These are phyloP conservation scores for Monilinia aucupariae DNA, from an alignment of 2,329 filamentous ascomycete species.

Conservation along the genomic window DNA sequence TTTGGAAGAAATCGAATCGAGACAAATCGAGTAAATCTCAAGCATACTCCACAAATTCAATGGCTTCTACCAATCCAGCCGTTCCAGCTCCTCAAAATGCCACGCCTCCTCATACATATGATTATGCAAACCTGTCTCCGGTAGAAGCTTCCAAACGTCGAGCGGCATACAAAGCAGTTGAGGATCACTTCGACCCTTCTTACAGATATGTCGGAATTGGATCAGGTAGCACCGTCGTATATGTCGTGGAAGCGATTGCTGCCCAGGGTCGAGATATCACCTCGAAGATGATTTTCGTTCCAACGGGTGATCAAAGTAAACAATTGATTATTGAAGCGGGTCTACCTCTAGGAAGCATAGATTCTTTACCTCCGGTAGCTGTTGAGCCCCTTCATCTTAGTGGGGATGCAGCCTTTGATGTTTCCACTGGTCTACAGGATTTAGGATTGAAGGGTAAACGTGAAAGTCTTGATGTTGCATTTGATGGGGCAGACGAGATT, in stretches of 20 bases:
- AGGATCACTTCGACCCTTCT: conserved; percentile 60
- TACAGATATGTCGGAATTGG: conserved; percentile 71
- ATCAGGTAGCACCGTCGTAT: conserved; percentile 75
- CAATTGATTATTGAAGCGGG: conserved; percentile 78
- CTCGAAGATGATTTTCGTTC: conserved; percentile 67
- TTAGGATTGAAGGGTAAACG: conserved; percentile 36
- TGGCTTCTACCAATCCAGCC: conserved; percentile 14
- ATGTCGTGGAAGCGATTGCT: conserved; percentile 77
- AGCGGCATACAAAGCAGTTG: conserved; percentile 68
- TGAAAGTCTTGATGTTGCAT: conserved; percentile 73
- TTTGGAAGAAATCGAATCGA: not conserved
- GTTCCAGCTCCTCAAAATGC: conserved; percentile 19
- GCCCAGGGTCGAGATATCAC: conserved; percentile 51
- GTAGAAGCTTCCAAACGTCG: conserved; percentile 70
- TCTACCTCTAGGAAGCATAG: conserved; percentile 58
- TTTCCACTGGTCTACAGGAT: conserved; percentile 45
- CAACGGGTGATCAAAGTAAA: conserved; percentile 83
- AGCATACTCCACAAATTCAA: not conserved
- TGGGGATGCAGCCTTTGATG: conserved; percentile 59
- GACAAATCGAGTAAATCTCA: not conserved
- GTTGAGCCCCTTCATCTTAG: conserved; percentile 25
- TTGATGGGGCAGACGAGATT: conserved; percentile 96
- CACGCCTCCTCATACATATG: conserved; percentile 15
- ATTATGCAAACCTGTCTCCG: conserved; percentile 33
- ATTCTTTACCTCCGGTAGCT: conserved; percentile 34